phyloP scores from a whole-genome alignment of 2,329 filamentous ascomycete genomes.

The Curvularia verruculosa region DNA sequence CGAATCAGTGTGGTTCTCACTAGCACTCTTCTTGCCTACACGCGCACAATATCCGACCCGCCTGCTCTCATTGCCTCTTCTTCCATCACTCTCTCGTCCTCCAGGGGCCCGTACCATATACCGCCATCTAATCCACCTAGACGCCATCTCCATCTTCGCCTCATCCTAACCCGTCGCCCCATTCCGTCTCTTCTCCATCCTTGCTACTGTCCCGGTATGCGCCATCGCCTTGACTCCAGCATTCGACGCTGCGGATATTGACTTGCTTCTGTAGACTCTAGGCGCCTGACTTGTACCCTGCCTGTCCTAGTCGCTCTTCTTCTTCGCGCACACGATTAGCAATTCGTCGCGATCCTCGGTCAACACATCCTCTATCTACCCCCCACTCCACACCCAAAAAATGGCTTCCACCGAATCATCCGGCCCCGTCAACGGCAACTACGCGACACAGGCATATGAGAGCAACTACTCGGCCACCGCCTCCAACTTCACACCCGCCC shows the following conservation, averaged over 20 bases:
- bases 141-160: slow-evolving; percentile 13
- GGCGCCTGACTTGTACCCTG: slow-evolving; percentile 12
- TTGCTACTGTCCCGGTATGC: slow-evolving; percentile 22
- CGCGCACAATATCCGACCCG: slow-evolving; percentile 15
- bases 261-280: slow-evolving; percentile 9
- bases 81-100: slow-evolving; percentile 21
- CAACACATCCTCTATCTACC: slow-evolving; percentile 12
- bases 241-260: slow-evolving; percentile 5
- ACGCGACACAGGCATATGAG: slow-evolving; percentile 53
- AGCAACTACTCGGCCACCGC: slow-evolving; percentile 44
- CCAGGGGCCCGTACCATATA: slow-evolving; percentile 22
- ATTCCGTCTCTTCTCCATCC: slow-evolving; percentile 20
- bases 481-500: slow-evolving; percentile 35
- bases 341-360: slow-evolving; percentile 10
- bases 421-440: slow-evolving; percentile 57
- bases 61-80: slow-evolving; percentile 10
- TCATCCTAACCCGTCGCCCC: slow-evolving; percentile 9
- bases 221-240: slow-evolving; percentile 6
- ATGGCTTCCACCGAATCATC: slow-evolving; percentile 46
- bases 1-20: slow-evolving; percentile 19
- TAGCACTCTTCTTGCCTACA: slow-evolving; percentile 19
- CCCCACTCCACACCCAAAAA: slow-evolving; percentile 24
- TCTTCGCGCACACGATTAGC: slow-evolving; percentile 13
- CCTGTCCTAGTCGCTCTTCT: slow-evolving; percentile 7
- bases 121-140: slow-evolving; percentile 20